Percentiles rank a stretch among this genome's conserved stretches.
Conservation (phyloP, 2,329 filamentous ascomycete species). For the Xylaria digitata region DNA sequence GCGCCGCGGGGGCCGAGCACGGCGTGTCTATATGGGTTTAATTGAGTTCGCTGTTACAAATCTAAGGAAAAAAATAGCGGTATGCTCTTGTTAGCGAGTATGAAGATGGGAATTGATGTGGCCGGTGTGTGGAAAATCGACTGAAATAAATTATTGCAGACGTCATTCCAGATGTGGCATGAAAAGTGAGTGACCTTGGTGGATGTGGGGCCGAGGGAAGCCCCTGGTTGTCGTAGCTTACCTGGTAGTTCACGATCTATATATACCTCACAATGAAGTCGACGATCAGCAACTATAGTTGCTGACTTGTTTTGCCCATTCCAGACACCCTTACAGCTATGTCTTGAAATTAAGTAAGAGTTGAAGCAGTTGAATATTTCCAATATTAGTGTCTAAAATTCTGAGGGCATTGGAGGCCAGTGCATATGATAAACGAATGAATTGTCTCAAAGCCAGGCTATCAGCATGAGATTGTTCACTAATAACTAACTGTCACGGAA, state of each 20-base stretch:
- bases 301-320: no score
- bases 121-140: neutral
- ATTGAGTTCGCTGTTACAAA: neutral
- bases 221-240: slow-evolving; percentile 6
- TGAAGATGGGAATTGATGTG: neutral
- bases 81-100: neutral
- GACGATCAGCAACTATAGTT: no score
- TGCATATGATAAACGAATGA: no score
- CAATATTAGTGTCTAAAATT: no score
- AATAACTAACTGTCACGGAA: no score
- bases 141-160: neutral
- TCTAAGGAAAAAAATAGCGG: neutral
- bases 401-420: no score
- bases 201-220: no score
- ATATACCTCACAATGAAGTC: no score
- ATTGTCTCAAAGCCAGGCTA: neutral
- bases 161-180: slow-evolving; percentile 1
- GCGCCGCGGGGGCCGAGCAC: neutral
- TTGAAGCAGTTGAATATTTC: no score
- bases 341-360: no score
- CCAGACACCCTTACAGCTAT: no score
- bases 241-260: slow-evolving; percentile 10
- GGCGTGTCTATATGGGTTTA: neutral
- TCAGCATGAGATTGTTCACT: neutral
- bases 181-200: no score